Conservation (phyloP, 495 filamentous ascomycete species). For the Penicillium salamii region DNA sequence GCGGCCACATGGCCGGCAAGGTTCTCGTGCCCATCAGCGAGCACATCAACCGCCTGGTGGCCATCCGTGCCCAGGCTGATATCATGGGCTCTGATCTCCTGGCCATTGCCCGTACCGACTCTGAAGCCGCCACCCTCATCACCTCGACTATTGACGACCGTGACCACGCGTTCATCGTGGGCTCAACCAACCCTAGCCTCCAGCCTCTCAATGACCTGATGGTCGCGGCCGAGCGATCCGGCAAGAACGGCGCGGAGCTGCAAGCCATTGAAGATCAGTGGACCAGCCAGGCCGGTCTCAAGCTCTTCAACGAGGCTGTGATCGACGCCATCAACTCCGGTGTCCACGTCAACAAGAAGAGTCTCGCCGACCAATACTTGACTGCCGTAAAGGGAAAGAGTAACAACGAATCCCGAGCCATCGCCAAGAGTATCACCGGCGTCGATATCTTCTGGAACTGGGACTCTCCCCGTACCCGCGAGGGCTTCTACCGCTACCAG, state of each 20-base stretch:
- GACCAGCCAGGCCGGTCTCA: conserved; percentile 77
- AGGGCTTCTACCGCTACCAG: conserved; percentile 90
- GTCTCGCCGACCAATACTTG: conserved; percentile 63
- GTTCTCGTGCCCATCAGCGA: conserved; percentile 95
- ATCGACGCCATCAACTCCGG: conserved; percentile 72
- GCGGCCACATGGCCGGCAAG: conserved; percentile 99
- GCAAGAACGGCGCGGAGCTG: conserved; percentile 76
- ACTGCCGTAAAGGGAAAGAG: conserved; percentile 72
- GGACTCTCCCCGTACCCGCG: conserved; percentile 84
- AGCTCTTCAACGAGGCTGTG: conserved; percentile 89
- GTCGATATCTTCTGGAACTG: conserved; percentile 87
- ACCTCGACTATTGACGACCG: conserved; percentile 93
- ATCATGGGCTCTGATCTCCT: conserved; percentile 95
- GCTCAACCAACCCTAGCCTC: conserved; percentile 79
- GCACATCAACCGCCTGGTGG: conserved; percentile 96
- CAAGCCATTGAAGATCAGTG: conserved; percentile 93
- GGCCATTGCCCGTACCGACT: conserved; percentile 91
- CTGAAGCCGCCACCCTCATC: conserved; percentile 95
- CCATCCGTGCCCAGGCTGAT: conserved; percentile 95
- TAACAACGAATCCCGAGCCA: conserved; percentile 76
- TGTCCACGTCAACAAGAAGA: conserved; percentile 62
- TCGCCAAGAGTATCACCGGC: conserved; percentile 81
- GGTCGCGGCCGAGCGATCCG: conserved; percentile 76
- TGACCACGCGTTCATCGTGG: conserved; percentile 91
- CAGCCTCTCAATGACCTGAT: conserved; percentile 89